Evolutionary conservation across 441 rosid genomes (phyloP), one percentile per base, ranked within the genome.

Genomic region (Brassica balearica): DNA sequence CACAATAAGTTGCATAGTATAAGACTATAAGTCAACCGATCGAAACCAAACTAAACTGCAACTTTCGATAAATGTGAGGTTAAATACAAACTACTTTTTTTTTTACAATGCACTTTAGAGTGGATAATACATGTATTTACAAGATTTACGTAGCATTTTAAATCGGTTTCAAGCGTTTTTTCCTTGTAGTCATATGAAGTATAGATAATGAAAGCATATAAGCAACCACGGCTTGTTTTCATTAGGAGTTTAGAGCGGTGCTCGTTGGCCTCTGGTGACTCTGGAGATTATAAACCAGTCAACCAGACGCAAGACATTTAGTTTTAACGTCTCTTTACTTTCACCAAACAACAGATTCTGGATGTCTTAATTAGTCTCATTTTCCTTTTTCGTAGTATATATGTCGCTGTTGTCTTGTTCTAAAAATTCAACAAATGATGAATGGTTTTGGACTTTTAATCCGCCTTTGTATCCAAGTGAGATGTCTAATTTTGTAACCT

Each of bases 401-500:
- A 46, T 46, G 53, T 46, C 56, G 19, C 4, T 14, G 56, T 51
- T 51, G 4, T 51, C 17, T 51, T 51, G 12, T 12, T 43, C 51
- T 3, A 51, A 51, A n/a, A 51, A 51, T 51, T 51, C 53, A 11
- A 46, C 14, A 46, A 12, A 46, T 51, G 19, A 51, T 5, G 56
- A 51, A 12, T 51, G 8, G 56, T 51, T 51, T 5, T n/a, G 56
- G 56, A n/a, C 56, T 51, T 51, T 51, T 51, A 51, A n/a, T n/a
- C 53, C 53, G 14, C 3, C 14, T 46, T 46, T 11, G 53, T 17
- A 73, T 12, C 69, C 69, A 63, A 63, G 62, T 48, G 51, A 73
- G n/a, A n/a, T n/a, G n/a, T n/a, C n/a, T n/a, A n/a, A n/a, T n/a
- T n/a, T n/a, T n/a, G n/a, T n/a, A n/a, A 25, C 27, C 27, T 51